Evolutionary conservation across 371 early-diverging fungal genomes (phyloP).

Genomic region (Umbelopsis sp.): DNA sequence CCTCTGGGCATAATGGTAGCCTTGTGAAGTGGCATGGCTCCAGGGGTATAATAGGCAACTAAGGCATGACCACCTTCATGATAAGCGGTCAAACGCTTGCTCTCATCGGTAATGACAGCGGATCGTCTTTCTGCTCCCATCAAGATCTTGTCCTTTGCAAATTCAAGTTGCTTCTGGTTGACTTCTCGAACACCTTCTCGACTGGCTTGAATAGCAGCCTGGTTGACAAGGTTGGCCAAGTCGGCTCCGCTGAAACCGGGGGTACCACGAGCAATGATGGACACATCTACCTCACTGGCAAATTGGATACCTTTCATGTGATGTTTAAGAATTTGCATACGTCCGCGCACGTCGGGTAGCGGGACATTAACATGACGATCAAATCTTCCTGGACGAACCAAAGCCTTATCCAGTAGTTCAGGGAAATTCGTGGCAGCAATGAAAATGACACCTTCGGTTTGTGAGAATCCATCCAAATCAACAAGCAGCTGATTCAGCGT

Average conservation of each 20-base stretch:
- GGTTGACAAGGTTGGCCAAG: slow-evolving; percentile 94
- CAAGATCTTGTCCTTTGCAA: slow-evolving; percentile 96
- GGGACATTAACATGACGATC: slow-evolving; percentile 97
- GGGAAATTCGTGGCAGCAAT: slow-evolving; percentile 99
- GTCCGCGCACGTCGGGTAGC: slow-evolving; percentile 95
- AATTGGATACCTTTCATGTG: slow-evolving; percentile 81
- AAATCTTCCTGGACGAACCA: slow-evolving; percentile 97
- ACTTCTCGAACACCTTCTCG: slow-evolving; percentile 75
- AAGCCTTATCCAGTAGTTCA: slow-evolving; percentile 96
- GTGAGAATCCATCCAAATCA: slow-evolving; percentile 95
- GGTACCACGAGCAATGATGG: slow-evolving; percentile 93
- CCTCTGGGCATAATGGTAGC: slow-evolving; percentile 98
- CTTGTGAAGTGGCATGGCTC: slow-evolving; percentile 97
- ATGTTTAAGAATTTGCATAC: slow-evolving; percentile 90
- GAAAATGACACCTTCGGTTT: slow-evolving; percentile 93
- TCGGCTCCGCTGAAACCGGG: slow-evolving; percentile 98
- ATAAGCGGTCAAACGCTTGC: slow-evolving; percentile 90
- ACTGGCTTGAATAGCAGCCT: slow-evolving; percentile 94
- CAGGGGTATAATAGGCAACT: slow-evolving; percentile 93
- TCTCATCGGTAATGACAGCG: slow-evolving; percentile 89
- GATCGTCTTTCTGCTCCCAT: slow-evolving; percentile 96
- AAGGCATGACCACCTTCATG: slow-evolving; percentile 99
- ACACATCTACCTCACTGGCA: slow-evolving; percentile 71
- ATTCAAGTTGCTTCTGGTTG: slow-evolving; percentile 83
- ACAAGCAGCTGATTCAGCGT: slow-evolving; percentile 96